These are phyloP conservation scores for Myxozyma udenii DNA, from an alignment of 805 yeast species.

Conservation along the genomic window DNA sequence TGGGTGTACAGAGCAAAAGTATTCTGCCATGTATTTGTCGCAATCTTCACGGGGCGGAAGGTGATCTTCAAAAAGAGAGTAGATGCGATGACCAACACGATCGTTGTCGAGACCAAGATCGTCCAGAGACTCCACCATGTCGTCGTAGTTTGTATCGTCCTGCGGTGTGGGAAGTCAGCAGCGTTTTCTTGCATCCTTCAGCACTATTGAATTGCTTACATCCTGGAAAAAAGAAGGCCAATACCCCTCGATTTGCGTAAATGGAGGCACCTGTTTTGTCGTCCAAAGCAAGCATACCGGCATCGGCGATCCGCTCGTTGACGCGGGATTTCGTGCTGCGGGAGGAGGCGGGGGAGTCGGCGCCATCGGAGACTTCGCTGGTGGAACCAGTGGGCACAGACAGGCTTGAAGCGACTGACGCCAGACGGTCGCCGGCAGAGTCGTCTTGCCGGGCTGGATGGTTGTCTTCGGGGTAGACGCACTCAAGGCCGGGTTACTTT, in stretches of 20 bases:
- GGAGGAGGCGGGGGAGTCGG: no score
- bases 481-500: no score
- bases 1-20: slow-evolving; percentile 18
- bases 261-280: slow-evolving; percentile 4
- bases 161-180: background rate
- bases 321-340: no score
- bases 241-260: slow-evolving; percentile 13
- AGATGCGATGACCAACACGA: background rate
- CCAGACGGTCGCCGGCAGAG: no score
- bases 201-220: background rate
- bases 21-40: slow-evolving; percentile 10
- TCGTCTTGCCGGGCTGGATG: no score
- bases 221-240: slow-evolving; percentile 20
- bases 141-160: background rate
- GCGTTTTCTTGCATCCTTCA: background rate
- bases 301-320: slow-evolving; percentile 1
- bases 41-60: slow-evolving; percentile 10
- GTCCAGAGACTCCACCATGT: slow-evolving; percentile 2
- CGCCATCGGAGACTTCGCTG: no score
- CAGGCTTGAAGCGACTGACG: no score
- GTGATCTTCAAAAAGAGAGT: background rate
- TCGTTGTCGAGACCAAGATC: slow-evolving; percentile 1
- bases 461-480: no score
- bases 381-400: no score
- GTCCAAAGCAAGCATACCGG: slow-evolving; percentile 14